Base-by-base conservation (phyloP, 129 eudicot genomes). In the Helichrysum umbraculigerum region DNA sequence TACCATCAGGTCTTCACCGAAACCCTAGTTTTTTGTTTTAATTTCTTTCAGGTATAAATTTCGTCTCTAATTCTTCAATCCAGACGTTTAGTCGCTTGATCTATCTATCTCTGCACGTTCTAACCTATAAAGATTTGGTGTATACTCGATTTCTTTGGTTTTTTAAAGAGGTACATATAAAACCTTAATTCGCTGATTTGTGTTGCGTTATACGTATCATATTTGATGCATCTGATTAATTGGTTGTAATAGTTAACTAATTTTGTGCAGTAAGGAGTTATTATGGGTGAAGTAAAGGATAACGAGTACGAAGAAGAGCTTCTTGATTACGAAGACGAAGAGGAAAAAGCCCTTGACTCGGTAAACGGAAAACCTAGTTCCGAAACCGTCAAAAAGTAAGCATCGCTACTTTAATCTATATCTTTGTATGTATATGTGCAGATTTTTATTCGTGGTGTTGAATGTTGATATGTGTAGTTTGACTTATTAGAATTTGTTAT, bases 261-360 rank as follows among this genome's bases (percentile, higher is more conserved):
- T 44, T 32, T 19, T 11, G 50, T 81, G 37, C 59, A 32, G 17
- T 52, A 14, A 11, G 72, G 33, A 15, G 66, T 50, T 54, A 0
- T 39, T 74, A 87, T 90, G 96, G 96, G 87, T 5, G 97, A 91
- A 74, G 67, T 74, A 1, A 88, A 83, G 86, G 97, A 88, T 44
- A 88, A 65, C 87, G 97, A 88, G 5, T 91, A 91, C 83, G 97
- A 91, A 70, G 97, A 91, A 79, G 97, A 91, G 85, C 94, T 91
- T 59, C 87, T 91, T 62, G 97, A 91, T 81, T 91, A 91, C 76
- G 97, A 91, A 50, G 97, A 91, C 29, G 97, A 91, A 57, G 96
- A 90, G 6, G 97, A 91, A 9, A 91, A 91, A 67, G 91, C 85
- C 70, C 87, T 81, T 9, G 97, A 91, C 16, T 72, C 97, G 17